Base-by-base conservation (phyloP, 2,329 filamentous ascomycete genomes). In the Cladophialophora psammophila region DNA sequence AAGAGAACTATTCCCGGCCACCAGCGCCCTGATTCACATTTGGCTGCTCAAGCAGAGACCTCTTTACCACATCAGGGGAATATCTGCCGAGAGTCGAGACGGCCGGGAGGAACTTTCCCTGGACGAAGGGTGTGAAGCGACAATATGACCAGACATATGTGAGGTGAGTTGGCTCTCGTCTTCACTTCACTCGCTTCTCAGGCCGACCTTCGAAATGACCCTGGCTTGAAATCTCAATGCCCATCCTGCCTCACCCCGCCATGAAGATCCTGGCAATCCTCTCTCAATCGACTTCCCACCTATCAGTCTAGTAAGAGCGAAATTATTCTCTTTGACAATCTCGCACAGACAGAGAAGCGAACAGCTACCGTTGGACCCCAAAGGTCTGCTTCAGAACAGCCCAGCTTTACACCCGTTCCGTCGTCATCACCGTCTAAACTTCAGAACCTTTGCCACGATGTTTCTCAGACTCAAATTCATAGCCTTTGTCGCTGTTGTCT, bases 401-500 rank as follows among this genome's bases (percentile, higher is more conserved):
- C 66, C 13, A 15, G 50, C 31, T 36, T 40, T 45, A 57, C 18
- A 7, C 15, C 7, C 48, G 15, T 52, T 20, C 52, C 42, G 60
- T 34, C 60, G 35, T 26, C 55, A 50, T 36, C 36, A 18, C 38
- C 15, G 13, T 38, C 59, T 67, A 58, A 64, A 62, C 52, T 67
- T 59, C 59, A 71, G 65, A 36, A 58, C 36, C 15, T 67, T 63
- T 40, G 62, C 56, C 56, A 72, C 66, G 66, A 38, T 64, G 26
- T 67, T 70, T 32, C 31, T 60, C 50, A 40, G 59, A 56, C 65
- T 75, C 45, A 64, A 74, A 15, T 67, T 74, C 45, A 32, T 72
- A 20, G 59, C 76, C 60, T 61, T 69, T 48, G 67, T 74, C 40
- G 56, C 68, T 34, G 67, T 71, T 32, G 68, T 60, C 31, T 60